Conservation (phyloP, 2,329 filamentous ascomycete species). For the Penicillium sp. region DNA sequence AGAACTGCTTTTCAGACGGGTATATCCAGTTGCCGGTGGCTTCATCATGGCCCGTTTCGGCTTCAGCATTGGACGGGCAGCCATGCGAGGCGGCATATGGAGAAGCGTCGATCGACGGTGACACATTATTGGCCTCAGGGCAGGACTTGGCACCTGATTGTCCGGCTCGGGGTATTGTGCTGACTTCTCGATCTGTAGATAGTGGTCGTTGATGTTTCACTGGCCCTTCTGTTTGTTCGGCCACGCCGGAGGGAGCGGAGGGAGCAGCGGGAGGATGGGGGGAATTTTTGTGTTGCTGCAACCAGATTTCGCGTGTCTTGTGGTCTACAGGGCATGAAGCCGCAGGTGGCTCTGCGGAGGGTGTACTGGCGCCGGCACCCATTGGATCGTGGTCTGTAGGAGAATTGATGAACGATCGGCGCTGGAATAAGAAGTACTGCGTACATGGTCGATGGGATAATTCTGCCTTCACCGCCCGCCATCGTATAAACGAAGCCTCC, state of each 20-base stretch:
- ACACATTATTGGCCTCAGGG: constrained; percentile 21
- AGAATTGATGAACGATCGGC: constrained; percentile 17
- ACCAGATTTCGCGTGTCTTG: constrained; percentile 81
- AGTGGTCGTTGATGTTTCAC: constrained; percentile 45
- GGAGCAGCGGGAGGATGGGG: constrained; percentile 29
- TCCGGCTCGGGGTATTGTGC: constrained; percentile 67
- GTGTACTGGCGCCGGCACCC: constrained; percentile 39
- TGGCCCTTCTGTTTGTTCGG: constrained; percentile 25
- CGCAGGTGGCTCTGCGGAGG: constrained; percentile 24
- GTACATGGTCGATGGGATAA: constrained; percentile 16
- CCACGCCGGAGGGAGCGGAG: constrained; percentile 17
- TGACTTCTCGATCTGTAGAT: constrained; percentile 65
- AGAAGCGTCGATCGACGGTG: constrained; percentile 31
- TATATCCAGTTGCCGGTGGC: constrained; percentile 90
- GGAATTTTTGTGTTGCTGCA: constrained; percentile 50
- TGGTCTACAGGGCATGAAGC: constrained; percentile 80
- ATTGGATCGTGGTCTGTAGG: constrained; percentile 21
- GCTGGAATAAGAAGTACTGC: constrained; percentile 5
- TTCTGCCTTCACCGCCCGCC: constrained; percentile 23
- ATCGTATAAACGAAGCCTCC: constrained; percentile 16
- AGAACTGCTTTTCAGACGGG: constrained; percentile 95
- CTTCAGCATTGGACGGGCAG: constrained; percentile 65
- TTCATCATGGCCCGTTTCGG: constrained; percentile 66
- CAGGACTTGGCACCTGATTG: constrained; percentile 19
- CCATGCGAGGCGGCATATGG: constrained; percentile 29